Percentiles rank a stretch among this genome's conserved stretches.
Conservation (phyloP, 2,329 filamentous ascomycete species). For the Aureobasidium sp. region DNA sequence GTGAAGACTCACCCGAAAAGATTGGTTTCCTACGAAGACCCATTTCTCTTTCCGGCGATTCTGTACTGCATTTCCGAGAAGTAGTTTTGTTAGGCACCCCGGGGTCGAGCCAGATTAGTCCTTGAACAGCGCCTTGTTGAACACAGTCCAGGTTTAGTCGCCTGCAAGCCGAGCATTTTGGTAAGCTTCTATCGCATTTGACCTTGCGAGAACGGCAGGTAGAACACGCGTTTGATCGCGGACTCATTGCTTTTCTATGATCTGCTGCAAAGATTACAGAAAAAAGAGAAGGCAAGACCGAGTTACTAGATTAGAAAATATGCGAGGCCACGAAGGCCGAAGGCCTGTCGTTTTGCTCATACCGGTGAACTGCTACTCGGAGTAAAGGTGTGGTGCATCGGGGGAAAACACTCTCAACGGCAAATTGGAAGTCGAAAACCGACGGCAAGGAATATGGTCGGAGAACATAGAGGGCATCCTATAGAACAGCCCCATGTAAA, state of each 20-base stretch:
- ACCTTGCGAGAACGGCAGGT: constrained; percentile 13
- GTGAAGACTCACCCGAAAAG: not conserved
- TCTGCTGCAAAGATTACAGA: constrained; percentile 1
- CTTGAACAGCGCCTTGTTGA: constrained; percentile 13
- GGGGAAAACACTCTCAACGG: not conserved
- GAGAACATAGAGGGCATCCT: not conserved
- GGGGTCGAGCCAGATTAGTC: constrained; percentile 12
- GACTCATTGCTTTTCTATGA: constrained; percentile 6
- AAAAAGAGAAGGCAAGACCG: constrained; percentile 12
- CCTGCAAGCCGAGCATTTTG: constrained; percentile 12
- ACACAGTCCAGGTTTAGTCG: constrained; percentile 13
- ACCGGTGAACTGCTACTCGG: constrained; percentile 9
- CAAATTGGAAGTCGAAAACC: constrained; percentile 14
- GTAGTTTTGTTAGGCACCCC: constrained; percentile 3
- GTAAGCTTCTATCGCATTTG: constrained; percentile 14
- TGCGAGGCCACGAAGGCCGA: constrained; percentile 13
- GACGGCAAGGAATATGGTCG: not conserved
- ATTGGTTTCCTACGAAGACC: constrained; percentile 8
- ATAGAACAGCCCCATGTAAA: not conserved
- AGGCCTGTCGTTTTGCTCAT: constrained; percentile 12
- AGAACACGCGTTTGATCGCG: constrained; percentile 10
- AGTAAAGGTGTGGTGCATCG: constrained; percentile 4
- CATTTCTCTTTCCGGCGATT: constrained; percentile 10
- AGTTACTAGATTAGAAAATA: constrained; percentile 7
- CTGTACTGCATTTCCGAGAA: constrained; percentile 8